Evolutionary conservation across 257 asterid genomes (phyloP).

Genomic region (Nicotiana obtusifolia): DNA sequence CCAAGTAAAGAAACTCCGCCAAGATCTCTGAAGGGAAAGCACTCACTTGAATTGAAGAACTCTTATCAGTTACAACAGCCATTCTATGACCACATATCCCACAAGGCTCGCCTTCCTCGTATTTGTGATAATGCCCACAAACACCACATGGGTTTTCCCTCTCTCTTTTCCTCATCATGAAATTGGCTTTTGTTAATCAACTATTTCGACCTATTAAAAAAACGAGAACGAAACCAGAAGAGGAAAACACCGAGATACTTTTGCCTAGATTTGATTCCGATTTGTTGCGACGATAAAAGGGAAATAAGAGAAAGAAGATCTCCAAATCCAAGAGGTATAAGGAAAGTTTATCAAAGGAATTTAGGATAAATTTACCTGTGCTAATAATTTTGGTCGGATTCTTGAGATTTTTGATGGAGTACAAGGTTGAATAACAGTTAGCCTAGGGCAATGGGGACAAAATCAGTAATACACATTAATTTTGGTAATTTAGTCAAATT

Average conservation of each 20-base stretch:
- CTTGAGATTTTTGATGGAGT: not conserved
- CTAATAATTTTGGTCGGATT: not conserved
- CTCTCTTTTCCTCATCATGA: constrained; percentile 73
- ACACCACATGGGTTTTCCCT: constrained; percentile 87
- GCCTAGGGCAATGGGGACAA: too few species aligned
- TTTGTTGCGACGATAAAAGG: not conserved
- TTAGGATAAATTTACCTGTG: not conserved
- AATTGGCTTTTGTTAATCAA: not conserved
- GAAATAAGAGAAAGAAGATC: not conserved
- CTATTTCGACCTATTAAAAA: not conserved
- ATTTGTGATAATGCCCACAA: constrained; percentile 95
- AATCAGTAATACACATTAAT: too few species aligned
- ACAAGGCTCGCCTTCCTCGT: constrained; percentile 88
- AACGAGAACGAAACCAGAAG: not conserved
- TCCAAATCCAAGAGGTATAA: not conserved
- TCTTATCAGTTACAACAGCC: constrained; percentile 43
- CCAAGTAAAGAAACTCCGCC: constrained; percentile 86
- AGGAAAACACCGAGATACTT: not conserved
- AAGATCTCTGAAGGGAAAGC: constrained; percentile 96
- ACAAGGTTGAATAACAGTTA: not conserved
- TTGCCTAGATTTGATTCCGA: constrained; percentile 4
- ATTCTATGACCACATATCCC: constrained; percentile 88
- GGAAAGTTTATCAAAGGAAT: not conserved
- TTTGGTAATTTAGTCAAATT: too few species aligned
- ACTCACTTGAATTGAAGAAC: constrained; percentile 50